A percentile compares a stretch with the other conserved stretches of the same genome.
phyloP scores from a whole-genome alignment of 257 asterid species.

The Misopates orontium region DNA sequence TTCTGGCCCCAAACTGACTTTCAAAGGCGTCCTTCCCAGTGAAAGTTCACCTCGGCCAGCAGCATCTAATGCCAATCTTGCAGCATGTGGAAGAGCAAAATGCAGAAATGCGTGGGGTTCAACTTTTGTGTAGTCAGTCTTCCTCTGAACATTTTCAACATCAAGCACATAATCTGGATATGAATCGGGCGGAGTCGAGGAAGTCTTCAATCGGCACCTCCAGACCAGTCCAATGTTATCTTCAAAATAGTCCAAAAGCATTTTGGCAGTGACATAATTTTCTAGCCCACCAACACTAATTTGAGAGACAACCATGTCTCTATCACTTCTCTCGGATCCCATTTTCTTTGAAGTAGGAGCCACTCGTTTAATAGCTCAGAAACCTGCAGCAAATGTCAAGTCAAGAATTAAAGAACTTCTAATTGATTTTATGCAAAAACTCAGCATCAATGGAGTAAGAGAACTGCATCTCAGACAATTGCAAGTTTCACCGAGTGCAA shows the following conservation, averaged over 20 bases:
- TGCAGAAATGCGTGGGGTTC: slow-evolving; percentile 89
- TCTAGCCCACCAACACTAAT: slow-evolving; percentile 78
- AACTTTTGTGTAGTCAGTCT: slow-evolving; percentile 52
- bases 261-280: slow-evolving; percentile 55
- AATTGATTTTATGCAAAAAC: no score
- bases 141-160: slow-evolving; percentile 35
- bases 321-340: slow-evolving; percentile 50
- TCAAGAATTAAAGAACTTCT: no score
- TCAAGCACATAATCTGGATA: slow-evolving; percentile 61
- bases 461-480: no score
- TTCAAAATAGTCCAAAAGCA: slow-evolving; percentile 61
- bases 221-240: slow-evolving; percentile 63
- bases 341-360: slow-evolving; percentile 21
- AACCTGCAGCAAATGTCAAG: no score
- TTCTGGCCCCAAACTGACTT: slow-evolving; percentile 75
- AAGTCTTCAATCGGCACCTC: slow-evolving; percentile 93
- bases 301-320: slow-evolving; percentile 60
- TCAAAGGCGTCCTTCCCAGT: slow-evolving; percentile 40
- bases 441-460: no score
- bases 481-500: no score
- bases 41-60: slow-evolving; percentile 56
- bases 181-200: slow-evolving; percentile 80
- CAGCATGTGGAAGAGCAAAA: slow-evolving; percentile 59
- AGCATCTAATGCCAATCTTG: slow-evolving; percentile 54
- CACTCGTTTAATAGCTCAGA: no score